phyloP scores from a whole-genome alignment of 306 rosid species.

The Vigna angularis region DNA sequence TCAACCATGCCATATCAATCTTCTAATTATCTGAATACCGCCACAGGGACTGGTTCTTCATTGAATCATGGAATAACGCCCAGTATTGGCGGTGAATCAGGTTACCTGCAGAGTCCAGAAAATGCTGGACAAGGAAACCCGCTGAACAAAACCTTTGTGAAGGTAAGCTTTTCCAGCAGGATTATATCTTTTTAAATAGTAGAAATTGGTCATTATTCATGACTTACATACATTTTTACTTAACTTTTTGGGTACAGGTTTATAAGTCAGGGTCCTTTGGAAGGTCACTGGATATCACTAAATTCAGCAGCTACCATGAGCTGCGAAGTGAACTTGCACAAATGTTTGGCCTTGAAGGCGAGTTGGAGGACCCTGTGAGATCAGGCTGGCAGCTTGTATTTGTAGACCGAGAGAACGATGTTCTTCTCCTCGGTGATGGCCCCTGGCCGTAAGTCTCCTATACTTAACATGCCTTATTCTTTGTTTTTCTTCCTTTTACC shows the following conservation, averaged over 20 bases:
- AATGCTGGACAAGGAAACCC: constrained; percentile 70
- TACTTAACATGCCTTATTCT: not conserved
- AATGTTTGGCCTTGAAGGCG: constrained; percentile 95
- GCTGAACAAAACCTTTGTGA: constrained; percentile 77
- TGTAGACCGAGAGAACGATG: constrained; percentile 95
- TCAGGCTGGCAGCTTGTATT: constrained; percentile 99
- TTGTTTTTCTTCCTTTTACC: not conserved
- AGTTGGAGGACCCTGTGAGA: constrained; percentile 98
- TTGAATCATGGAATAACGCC: constrained; percentile 67
- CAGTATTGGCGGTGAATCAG: constrained; percentile 72
- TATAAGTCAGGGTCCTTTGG: constrained; percentile 63
- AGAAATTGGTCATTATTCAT: not conserved
- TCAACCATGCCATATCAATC: constrained; percentile 66
- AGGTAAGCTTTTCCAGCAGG: constrained; percentile 59
- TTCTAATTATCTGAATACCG: constrained; percentile 72
- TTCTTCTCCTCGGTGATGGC: constrained; percentile 96
- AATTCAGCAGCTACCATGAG: constrained; percentile 92
- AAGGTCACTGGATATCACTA: constrained; percentile 65
- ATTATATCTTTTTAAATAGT: constrained; percentile 7
- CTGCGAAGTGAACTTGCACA: constrained; percentile 89
- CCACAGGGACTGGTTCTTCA: constrained; percentile 63
- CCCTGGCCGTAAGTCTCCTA: constrained; percentile 62
- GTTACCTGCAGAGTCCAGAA: constrained; percentile 74
- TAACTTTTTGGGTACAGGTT: constrained; percentile 45
- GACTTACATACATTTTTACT: constrained; percentile 28